Evolutionary conservation across 2,329 filamentous ascomycete genomes (phyloP), one percentile per base, ranked within the genome.

Genomic region (Leptographium galeiforme): DNA sequence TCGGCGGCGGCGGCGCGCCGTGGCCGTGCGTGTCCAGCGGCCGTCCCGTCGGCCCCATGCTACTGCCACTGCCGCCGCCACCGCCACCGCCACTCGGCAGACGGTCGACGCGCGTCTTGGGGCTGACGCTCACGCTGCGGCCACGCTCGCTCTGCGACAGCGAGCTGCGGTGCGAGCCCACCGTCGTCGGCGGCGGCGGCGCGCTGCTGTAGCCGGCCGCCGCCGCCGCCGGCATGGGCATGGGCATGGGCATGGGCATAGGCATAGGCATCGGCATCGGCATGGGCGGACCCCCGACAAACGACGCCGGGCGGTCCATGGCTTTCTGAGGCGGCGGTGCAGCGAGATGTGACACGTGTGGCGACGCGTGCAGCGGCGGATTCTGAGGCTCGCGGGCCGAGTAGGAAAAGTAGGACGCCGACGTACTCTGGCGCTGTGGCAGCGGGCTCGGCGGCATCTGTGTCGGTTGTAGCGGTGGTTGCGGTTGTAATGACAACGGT

Each of bases 61-160:
- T n/a, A n/a, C n/a, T n/a, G n/a, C n/a, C n/a, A n/a, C n/a, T n/a
- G n/a, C n/a, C n/a, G 33, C 30, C 19, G n/a, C 68, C 61, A 61
- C 66, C 73, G 63, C 8, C 32, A 7, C 8, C 18, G 10, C 41
- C 8, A 13, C 67, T 74, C 55, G 70, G 70, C 40, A 79, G 63
- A 59, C 75, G 79, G 41, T 74, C 70, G 16, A 83, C 70, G 57
- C 78, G 74, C 39, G 86, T 89, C 68, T 88, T 89, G 34, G 88
- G 87, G 64, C 86, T 91, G 50, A 91, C 80, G 62, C 85, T 90
- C 52, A 85, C 66, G 64, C 83, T 87, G 50, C 77, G 73, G 57
- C 87, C 85, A 61, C 84, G 78, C 53, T 88, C 84, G 58, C 75
- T 75, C 49, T 75, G 73, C 45, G 76, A 75, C 55, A 75, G 71